Percentiles rank a stretch among this genome's conserved stretches.
Evolutionary conservation across 768 basidiomycete genomes (phyloP).

Genomic region (Mrakia blollopis): DNA sequence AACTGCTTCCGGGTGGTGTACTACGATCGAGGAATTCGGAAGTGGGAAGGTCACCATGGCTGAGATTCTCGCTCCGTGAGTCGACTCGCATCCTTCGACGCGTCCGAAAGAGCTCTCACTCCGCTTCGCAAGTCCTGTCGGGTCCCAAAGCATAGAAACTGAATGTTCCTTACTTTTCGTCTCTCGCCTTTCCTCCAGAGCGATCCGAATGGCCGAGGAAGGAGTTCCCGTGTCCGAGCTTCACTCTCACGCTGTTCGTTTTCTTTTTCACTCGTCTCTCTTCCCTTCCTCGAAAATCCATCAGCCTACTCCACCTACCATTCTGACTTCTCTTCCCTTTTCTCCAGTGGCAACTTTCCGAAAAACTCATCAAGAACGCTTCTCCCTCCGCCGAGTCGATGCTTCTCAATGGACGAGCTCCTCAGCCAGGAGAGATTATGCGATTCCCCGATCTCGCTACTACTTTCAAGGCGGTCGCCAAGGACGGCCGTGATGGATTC

Average conservation of each 20-base stretch:
- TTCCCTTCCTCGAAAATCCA: too few relatives aligned
- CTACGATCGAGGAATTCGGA: constrained; percentile 77
- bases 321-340: too few relatives aligned
- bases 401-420: constrained; percentile 70
- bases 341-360: constrained; percentile 51
- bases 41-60: constrained; percentile 62
- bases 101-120: not conserved
- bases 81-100: not conserved
- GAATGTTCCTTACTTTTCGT: not conserved
- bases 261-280: too few relatives aligned
- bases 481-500: constrained; percentile 83
- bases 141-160: too few relatives aligned
- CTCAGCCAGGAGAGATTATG: constrained; percentile 77
- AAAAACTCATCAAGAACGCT: constrained; percentile 68
- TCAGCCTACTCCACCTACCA: too few relatives aligned
- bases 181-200: constrained; percentile 44
- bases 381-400: constrained; percentile 82
- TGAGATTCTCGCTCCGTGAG: constrained; percentile 67
- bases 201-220: constrained; percentile 84
- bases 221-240: constrained; percentile 88
- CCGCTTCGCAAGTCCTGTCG: not conserved
- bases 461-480: constrained; percentile 74
- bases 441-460: constrained; percentile 71
- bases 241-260: constrained; percentile 51
- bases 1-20: constrained; percentile 92